phyloP scores from a whole-genome alignment of 257 asterid species.

The Echites panduratus region DNA sequence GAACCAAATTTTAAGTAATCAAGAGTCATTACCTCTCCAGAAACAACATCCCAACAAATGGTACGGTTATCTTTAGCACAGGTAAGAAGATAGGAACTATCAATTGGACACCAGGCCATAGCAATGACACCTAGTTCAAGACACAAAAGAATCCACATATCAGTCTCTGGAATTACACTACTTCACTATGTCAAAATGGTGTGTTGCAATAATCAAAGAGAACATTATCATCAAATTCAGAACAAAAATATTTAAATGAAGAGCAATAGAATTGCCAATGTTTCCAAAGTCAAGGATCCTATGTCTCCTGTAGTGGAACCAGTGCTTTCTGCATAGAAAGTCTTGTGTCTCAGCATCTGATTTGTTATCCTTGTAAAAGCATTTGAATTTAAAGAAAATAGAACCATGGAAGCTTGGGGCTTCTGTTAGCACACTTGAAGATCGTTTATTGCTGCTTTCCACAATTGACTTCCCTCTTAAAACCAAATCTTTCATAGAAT shows the following conservation, averaged over 20 bases:
- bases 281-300: not conserved
- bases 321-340: not conserved
- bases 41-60: slow-evolving; percentile 87
- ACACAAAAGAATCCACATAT: slow-evolving; percentile 9
- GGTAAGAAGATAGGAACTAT: slow-evolving; percentile 89
- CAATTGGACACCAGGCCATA: slow-evolving; percentile 98
- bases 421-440: not conserved
- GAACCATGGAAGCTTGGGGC: not conserved
- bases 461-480: not conserved
- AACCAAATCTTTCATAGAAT: not conserved
- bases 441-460: not conserved
- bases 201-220: not conserved
- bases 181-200: not conserved
- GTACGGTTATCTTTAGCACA: slow-evolving; percentile 98
- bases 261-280: not conserved
- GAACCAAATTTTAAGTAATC: slow-evolving; percentile 11
- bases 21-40: slow-evolving; percentile 68
- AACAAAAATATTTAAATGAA: not conserved
- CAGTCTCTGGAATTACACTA: not conserved
- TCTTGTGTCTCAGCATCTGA: not conserved
- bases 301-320: not conserved
- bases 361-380: not conserved
- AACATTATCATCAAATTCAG: not conserved
- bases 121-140: slow-evolving; percentile 79
- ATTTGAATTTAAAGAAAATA: not conserved